A percentile compares a stretch with the other conserved stretches of the same genome.
Evolutionary conservation across 495 filamentous ascomycete species (phyloP).

Genomic region (Amphirosellinia nigrospora): DNA sequence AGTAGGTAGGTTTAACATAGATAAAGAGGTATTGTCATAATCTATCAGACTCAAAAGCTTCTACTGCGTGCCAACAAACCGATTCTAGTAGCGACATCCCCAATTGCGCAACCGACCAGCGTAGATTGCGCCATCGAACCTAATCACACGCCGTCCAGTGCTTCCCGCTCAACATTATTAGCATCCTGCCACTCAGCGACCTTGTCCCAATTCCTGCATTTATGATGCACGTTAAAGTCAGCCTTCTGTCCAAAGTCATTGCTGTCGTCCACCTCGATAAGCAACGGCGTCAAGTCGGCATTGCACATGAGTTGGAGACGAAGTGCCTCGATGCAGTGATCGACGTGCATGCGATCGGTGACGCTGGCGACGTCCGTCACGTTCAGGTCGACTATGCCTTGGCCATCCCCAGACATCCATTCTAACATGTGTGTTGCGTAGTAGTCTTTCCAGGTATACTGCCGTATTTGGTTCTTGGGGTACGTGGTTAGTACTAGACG

Average conservation of each 20-base stretch:
- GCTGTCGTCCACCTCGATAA: constrained; percentile 25
- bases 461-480: constrained; percentile 34
- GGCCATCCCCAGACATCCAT: neutral
- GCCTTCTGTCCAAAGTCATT: constrained; percentile 11
- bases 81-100: neutral
- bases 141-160: neutral
- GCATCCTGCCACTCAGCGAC: constrained; percentile 23
- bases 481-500: neutral
- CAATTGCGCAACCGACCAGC: constrained; percentile 1
- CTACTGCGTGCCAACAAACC: neutral
- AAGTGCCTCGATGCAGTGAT: constrained; percentile 40
- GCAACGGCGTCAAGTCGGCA: constrained; percentile 33
- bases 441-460: constrained; percentile 33
- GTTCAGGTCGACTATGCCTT: constrained; percentile 4
- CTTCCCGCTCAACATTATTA: constrained; percentile 10
- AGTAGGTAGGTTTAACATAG: neutral
- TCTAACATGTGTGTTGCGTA: constrained; percentile 11
- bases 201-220: constrained; percentile 31
- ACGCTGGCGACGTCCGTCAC: neutral
- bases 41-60: neutral
- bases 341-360: constrained; percentile 31
- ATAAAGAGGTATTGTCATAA: too few species aligned
- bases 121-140: constrained; percentile 8
- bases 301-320: constrained; percentile 35
- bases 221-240: constrained; percentile 29